Evolutionary conservation across 164 flowering plant genomes (phyloP).

Genomic region (Pachysandra terminalis): DNA sequence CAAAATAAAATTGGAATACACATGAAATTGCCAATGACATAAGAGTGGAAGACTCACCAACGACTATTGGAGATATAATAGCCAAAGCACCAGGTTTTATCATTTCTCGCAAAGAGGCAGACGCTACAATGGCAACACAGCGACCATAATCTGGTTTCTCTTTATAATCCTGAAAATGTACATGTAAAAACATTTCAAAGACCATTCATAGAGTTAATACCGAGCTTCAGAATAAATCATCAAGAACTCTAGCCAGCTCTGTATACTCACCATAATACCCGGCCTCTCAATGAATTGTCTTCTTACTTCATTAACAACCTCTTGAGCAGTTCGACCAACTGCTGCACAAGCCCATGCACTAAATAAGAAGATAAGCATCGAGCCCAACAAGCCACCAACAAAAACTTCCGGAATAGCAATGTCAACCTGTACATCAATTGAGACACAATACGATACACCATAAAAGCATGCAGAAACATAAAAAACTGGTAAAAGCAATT

Average conservation of each 20-base stretch:
- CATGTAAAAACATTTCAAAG: constrained; percentile 7
- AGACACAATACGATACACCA: constrained; percentile 3
- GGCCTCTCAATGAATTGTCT: constrained; percentile 98
- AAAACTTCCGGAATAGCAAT: constrained; percentile 98
- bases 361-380: constrained; percentile 96
- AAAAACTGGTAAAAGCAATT: constrained; percentile 1
- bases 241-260: neutral
- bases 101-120: constrained; percentile 98
- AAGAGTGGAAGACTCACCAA: constrained; percentile 74
- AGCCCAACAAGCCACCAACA: constrained; percentile 90
- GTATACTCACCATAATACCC: constrained; percentile 84
- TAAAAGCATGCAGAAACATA: constrained; percentile 4
- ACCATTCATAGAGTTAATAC: neutral
- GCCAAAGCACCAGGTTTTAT: constrained; percentile 99
- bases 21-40: neutral
- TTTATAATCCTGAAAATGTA: constrained; percentile 59
- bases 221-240: neutral
- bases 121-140: constrained; percentile 97
- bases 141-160: constrained; percentile 98
- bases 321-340: constrained; percentile 98
- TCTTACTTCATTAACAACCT: constrained; percentile 96
- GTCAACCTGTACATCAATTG: constrained; percentile 68
- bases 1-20: neutral
- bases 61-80: constrained; percentile 71
- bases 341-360: constrained; percentile 99